Conservation (phyloP, 192 early-diverging fungal genomes). For the Piromyces sp. region DNA sequence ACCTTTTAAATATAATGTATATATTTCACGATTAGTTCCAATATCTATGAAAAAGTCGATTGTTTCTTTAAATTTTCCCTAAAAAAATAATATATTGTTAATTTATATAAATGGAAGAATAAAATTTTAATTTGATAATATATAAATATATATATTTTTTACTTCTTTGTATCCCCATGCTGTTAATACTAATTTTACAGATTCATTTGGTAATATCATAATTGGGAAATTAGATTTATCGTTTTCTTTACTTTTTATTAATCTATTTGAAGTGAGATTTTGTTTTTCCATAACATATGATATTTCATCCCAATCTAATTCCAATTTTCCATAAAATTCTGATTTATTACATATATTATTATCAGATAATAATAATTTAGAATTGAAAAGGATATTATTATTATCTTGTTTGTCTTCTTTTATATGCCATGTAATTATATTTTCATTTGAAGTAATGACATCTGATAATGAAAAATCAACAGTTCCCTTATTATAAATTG, state of each 20-base stretch:
- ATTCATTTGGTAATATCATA: neutral
- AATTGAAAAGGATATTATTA: neutral
- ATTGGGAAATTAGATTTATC: neutral
- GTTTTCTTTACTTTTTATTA: neutral
- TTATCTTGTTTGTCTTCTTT: neutral
- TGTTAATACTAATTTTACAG: neutral
- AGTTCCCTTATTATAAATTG: neutral
- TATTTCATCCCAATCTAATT: neutral
- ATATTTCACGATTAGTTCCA: neutral
- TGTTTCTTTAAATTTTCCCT: neutral
- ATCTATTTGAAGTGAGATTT: neutral
- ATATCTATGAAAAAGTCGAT: neutral
- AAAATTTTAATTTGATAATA: no score
- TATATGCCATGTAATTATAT: neutral
- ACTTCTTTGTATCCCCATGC: neutral
- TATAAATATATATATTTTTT: no score
- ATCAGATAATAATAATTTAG: neutral
- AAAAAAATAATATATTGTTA: neutral
- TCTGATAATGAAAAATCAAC: neutral
- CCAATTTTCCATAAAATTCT: neutral
- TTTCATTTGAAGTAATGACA: neutral
- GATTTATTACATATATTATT: neutral
- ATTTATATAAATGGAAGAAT: no score
- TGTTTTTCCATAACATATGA: neutral
- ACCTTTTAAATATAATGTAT: neutral